Conservation (phyloP, 805 yeast genomes). For the Alloascoidea hylecoeti region DNA sequence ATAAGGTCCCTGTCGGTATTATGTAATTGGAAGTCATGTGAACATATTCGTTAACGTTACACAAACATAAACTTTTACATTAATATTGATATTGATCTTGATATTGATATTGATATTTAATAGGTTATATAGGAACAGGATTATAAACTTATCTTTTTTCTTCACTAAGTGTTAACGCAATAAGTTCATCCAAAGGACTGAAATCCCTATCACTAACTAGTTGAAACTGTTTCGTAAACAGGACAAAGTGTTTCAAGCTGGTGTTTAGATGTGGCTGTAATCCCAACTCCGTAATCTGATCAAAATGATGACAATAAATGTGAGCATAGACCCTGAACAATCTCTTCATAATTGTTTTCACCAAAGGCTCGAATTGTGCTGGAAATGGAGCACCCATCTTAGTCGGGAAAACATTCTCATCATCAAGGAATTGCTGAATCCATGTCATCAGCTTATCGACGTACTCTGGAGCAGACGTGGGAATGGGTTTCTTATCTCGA, state of each 20-base stretch:
- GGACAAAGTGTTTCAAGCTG: conserved; percentile 83
- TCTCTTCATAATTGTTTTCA: conserved; percentile 80
- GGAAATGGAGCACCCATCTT: conserved; percentile 90
- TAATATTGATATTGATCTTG: too few relatives aligned
- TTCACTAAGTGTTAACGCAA: conserved; percentile 45
- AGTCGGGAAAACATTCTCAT: conserved; percentile 80
- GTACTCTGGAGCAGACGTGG: conserved; percentile 89
- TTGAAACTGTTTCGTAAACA: conserved; percentile 75
- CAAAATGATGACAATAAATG: conserved; percentile 95
- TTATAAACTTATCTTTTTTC: conserved; percentile 8
- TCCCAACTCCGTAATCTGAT: conserved; percentile 85
- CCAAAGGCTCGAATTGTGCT: conserved; percentile 61
- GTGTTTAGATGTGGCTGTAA: conserved; percentile 89
- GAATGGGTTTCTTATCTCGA: conserved; percentile 54
- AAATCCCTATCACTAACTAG: conserved; percentile 69
- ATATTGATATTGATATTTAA: too few relatives aligned
- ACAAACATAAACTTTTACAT: too few relatives aligned
- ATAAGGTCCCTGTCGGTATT: too few relatives aligned
- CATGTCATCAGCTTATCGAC: conserved; percentile 89
- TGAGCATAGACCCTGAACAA: conserved; percentile 93
- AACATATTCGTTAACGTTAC: too few relatives aligned
- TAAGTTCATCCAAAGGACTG: conserved; percentile 85
- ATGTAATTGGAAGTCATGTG: too few relatives aligned
- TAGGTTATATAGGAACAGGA: conserved; percentile 5
- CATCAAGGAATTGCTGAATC: conserved; percentile 88